Percentiles rank a stretch among this genome's conserved stretches.
Conservation (phyloP, 495 filamentous ascomycete species). For the Penicillium pulvis region DNA sequence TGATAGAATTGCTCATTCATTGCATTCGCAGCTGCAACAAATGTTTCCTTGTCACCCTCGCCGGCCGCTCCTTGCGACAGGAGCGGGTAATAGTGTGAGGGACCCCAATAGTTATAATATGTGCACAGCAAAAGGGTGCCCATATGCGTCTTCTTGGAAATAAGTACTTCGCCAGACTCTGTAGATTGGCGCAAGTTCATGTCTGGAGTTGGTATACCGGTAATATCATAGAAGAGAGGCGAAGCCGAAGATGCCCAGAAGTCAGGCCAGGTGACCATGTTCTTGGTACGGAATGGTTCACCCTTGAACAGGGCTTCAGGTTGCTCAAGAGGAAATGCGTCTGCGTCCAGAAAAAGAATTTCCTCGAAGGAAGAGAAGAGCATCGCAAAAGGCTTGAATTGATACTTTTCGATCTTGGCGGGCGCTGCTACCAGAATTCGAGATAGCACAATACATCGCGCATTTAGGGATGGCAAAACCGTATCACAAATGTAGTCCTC, state of each 20-base stretch:
- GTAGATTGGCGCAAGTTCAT: slow-evolving; percentile 31
- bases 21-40: slow-evolving; percentile 48
- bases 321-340: slow-evolving; percentile 48
- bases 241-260: slow-evolving; percentile 54
- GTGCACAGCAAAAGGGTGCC: slow-evolving; percentile 48
- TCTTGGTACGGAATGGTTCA: slow-evolving; percentile 47
- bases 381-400: slow-evolving; percentile 57
- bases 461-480: slow-evolving; percentile 45
- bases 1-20: slow-evolving; percentile 42
- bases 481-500: slow-evolving; percentile 49
- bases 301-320: slow-evolving; percentile 48
- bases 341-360: slow-evolving; percentile 58
- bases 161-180: slow-evolving; percentile 53
- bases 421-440: slow-evolving; percentile 26
- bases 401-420: slow-evolving; percentile 40
- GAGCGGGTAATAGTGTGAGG: slow-evolving; percentile 50
- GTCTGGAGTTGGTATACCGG: slow-evolving; percentile 27
- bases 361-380: slow-evolving; percentile 57
- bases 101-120: slow-evolving; percentile 60
- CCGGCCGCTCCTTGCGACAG: slow-evolving; percentile 52
- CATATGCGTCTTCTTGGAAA: slow-evolving; percentile 46
- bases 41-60: slow-evolving; percentile 60
- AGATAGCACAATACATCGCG: slow-evolving; percentile 45
- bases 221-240: slow-evolving; percentile 51
- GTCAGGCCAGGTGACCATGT: slow-evolving; percentile 58